Evolutionary conservation across 768 basidiomycete species (phyloP).

Genomic region (Tubosaeta sp.): DNA sequence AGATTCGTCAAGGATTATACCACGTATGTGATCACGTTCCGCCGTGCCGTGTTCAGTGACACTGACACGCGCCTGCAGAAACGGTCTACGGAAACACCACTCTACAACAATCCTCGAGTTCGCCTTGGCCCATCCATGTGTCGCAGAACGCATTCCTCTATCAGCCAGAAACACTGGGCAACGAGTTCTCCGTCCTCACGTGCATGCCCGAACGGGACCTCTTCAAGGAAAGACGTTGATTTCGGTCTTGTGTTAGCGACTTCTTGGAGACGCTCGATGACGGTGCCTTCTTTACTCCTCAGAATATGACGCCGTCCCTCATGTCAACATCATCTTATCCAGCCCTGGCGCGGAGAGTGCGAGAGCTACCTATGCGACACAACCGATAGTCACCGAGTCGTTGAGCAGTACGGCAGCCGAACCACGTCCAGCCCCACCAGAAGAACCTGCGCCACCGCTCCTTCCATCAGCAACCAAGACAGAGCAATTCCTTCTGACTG

Average conservation of each 20-base stretch:
- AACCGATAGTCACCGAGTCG: constrained; percentile 17
- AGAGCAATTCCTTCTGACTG: constrained; percentile 86
- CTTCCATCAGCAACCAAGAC: constrained; percentile 75
- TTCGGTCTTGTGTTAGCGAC: constrained; percentile 45
- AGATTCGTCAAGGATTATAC: constrained; percentile 32
- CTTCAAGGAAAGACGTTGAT: not conserved
- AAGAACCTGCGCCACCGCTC: constrained; percentile 45
- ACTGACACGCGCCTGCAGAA: constrained; percentile 10
- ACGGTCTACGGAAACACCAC: constrained; percentile 22
- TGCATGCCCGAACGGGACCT: constrained; percentile 32
- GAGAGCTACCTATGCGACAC: constrained; percentile 13
- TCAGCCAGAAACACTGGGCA: constrained; percentile 70
- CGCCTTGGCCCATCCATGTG: constrained; percentile 53
- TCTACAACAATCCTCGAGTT: constrained; percentile 27
- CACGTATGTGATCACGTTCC: constrained; percentile 16
- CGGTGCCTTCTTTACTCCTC: constrained; percentile 68
- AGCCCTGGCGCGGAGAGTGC: constrained; percentile 8
- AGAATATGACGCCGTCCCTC: constrained; percentile 45
- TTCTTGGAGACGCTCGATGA: constrained; percentile 88
- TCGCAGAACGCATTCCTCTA: constrained; percentile 56
- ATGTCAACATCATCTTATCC: constrained; percentile 38
- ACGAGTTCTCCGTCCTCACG: constrained; percentile 81
- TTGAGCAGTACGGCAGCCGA: constrained; percentile 22
- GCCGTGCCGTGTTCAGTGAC: not conserved
- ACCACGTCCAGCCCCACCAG: constrained; percentile 25